phyloP scores from a whole-genome alignment of 2,329 filamentous ascomycete species.

The Atkinsonella hypoxylon region DNA sequence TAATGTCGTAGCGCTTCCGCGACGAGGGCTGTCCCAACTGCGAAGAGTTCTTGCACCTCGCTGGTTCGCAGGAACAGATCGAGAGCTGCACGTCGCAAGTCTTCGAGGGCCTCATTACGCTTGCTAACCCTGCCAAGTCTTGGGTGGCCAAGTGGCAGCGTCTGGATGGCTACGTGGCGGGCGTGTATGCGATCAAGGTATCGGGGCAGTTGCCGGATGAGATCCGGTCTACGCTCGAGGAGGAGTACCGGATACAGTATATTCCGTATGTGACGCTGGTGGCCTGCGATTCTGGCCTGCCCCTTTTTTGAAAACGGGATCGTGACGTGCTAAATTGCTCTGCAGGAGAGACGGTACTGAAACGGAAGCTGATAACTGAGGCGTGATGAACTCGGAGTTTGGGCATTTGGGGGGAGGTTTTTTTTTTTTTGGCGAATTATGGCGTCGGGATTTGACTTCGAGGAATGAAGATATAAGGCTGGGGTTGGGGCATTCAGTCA shows the following conservation, averaged over 20 bases:
- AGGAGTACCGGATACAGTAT: conserved; percentile 52
- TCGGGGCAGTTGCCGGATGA: conserved; percentile 66
- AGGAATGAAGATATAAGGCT: not conserved
- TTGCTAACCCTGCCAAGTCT: conserved; percentile 69
- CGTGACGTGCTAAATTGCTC: conserved; percentile 1
- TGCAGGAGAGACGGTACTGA: conserved; percentile 44
- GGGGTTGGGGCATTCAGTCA: not conserved
- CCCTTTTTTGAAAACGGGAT: not conserved
- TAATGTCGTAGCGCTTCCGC: conserved; percentile 57
- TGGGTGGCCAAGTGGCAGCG: conserved; percentile 98
- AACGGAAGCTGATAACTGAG: conserved; percentile 31
- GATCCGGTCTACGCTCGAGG: conserved; percentile 46
- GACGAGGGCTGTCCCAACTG: conserved; percentile 91
- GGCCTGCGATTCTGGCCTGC: not conserved
- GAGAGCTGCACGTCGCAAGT: conserved; percentile 92
- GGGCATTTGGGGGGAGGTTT: not conserved
- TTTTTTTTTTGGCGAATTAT: not conserved
- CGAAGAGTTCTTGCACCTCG: conserved; percentile 79
- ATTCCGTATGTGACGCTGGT: conserved; percentile 48
- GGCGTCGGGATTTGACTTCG: conserved; percentile 1
- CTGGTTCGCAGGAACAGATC: conserved; percentile 66
- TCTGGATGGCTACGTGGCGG: conserved; percentile 74
- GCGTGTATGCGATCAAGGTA: conserved; percentile 91
- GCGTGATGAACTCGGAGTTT: no score
- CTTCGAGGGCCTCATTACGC: conserved; percentile 82